Conservation (phyloP, 495 filamentous ascomycete genomes). For the Jackrogersella minutella region DNA sequence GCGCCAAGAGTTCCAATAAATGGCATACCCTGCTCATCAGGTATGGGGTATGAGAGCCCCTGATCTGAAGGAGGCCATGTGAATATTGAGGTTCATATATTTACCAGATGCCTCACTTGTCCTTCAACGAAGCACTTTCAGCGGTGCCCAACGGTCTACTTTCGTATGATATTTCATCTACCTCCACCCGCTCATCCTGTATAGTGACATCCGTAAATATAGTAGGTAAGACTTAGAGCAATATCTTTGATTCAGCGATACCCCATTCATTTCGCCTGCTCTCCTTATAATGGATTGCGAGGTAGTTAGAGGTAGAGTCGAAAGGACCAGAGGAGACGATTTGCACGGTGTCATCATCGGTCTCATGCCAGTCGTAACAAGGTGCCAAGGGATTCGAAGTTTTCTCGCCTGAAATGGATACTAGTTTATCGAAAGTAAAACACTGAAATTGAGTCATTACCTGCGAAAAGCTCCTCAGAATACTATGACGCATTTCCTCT, state of each 20-base stretch:
- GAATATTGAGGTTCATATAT: too few species aligned
- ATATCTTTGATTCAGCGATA: neutral
- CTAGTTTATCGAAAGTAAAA: slow-evolving; percentile 22
- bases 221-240: neutral
- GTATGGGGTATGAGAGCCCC: too few species aligned
- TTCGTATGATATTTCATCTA: too few species aligned
- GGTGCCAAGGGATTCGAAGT: neutral
- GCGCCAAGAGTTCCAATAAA: too few species aligned
- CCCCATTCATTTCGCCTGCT: neutral
- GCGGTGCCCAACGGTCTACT: too few species aligned
- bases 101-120: too few species aligned
- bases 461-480: slow-evolving; percentile 10
- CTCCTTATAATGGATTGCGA: neutral
- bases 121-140: too few species aligned
- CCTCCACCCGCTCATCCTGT: too few species aligned
- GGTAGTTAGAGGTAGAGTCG: slow-evolving; percentile 7
- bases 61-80: too few species aligned
- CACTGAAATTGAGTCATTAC: slow-evolving; percentile 17
- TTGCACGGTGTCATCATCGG: neutral
- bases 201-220: slow-evolving; percentile 13
- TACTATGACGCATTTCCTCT: slow-evolving; percentile 11
- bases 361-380: slow-evolving; percentile 4
- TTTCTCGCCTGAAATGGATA: neutral
- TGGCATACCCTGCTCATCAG: too few species aligned
- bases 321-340: slow-evolving; percentile 23